A percentile compares a stretch with the other conserved stretches of the same genome.
phyloP scores from a whole-genome alignment of 208 protist species.

The Trypanosoma lewisi region DNA sequence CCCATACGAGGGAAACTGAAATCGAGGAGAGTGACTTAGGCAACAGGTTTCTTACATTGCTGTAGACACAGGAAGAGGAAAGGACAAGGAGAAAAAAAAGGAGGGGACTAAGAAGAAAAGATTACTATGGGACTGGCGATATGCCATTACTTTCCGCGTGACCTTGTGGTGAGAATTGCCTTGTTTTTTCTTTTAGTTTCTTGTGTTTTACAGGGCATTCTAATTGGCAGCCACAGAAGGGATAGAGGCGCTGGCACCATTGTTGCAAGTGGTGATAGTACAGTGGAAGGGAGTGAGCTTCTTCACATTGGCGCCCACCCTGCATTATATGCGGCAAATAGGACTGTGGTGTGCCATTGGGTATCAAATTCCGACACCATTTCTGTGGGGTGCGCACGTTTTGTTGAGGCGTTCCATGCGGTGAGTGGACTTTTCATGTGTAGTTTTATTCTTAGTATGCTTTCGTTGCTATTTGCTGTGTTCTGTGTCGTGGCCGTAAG shows the following conservation, averaged over 20 bases:
- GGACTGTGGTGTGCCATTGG: slow-evolving; percentile 30
- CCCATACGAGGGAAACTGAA: no score
- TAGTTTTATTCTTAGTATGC: slow-evolving; percentile 47
- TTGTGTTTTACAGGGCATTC: slow-evolving; percentile 45
- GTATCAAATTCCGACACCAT: slow-evolving; percentile 26
- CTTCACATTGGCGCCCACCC: slow-evolving; percentile 39
- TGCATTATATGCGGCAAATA: slow-evolving; percentile 25
- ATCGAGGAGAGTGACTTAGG: no score
- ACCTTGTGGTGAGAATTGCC: slow-evolving; percentile 29
- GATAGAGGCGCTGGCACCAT: slow-evolving; percentile 37
- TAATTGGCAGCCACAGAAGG: slow-evolving; percentile 34
- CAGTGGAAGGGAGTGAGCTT: slow-evolving; percentile 2
- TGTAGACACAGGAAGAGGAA: background rate
- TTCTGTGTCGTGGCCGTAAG: slow-evolving; percentile 40
- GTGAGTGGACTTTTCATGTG: slow-evolving; percentile 48
- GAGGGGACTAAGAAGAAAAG: slow-evolving; percentile 1
- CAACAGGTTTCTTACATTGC: background rate
- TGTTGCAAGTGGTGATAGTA: slow-evolving; percentile 5
- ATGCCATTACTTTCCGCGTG: slow-evolving; percentile 51
- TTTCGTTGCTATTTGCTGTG: slow-evolving; percentile 29
- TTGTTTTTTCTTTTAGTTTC: slow-evolving; percentile 45
- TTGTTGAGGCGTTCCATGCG: slow-evolving; percentile 50
- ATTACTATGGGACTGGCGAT: slow-evolving; percentile 42
- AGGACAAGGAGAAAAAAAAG: slow-evolving; percentile 4
- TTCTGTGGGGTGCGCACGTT: slow-evolving; percentile 40